Base-by-base conservation (phyloP, 257 asterid genomes). In the Solanum medicagineum region DNA sequence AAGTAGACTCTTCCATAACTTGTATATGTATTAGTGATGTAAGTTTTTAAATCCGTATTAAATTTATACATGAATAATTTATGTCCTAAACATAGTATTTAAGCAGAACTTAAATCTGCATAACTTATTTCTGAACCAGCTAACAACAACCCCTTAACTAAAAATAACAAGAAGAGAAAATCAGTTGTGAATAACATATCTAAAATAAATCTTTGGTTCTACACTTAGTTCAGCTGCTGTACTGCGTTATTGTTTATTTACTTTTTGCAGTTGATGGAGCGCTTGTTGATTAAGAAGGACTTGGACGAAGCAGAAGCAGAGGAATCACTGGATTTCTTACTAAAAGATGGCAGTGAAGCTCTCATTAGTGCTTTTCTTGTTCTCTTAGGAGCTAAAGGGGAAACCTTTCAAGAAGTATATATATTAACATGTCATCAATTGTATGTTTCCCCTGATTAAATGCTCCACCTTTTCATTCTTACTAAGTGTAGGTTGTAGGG, bases 341-440 rank as follows among this genome's bases (percentile, higher is more conserved):
- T 96, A 92, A 92, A 90, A 86, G 95, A 93, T 73, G 97, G 97
- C 70, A 95, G 93, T 82, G 98, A 96, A 87, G 95, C 96, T 55
- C 87, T 94, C 92, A 94, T 95, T 82, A 94, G 99, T 70, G 98
- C 98, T 0, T 95, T 96, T 89, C 93, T 96, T 91, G 97, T 96
- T 91, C 94, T 96, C 14, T 89, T 96, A 93, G 92, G 98, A 90
- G 95, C 99, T 54, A 96, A 96, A 86, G 99, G 99, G 57, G 99
- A 96, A 91, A 96, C 98, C 69, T 93, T 85, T 88, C 97, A 92
- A 89, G 98, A 94, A 90, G 98, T 69, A 69, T 42, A 29, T 26
- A 65, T 65, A 29, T 6, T 10, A 62, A 8, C 17, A 62, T 65
- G 73, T 63, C 71, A 63, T 63, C 71, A 63, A 26, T 63, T 63